Conservation (phyloP, 306 rosid genomes). For the Lablab purpureus region DNA sequence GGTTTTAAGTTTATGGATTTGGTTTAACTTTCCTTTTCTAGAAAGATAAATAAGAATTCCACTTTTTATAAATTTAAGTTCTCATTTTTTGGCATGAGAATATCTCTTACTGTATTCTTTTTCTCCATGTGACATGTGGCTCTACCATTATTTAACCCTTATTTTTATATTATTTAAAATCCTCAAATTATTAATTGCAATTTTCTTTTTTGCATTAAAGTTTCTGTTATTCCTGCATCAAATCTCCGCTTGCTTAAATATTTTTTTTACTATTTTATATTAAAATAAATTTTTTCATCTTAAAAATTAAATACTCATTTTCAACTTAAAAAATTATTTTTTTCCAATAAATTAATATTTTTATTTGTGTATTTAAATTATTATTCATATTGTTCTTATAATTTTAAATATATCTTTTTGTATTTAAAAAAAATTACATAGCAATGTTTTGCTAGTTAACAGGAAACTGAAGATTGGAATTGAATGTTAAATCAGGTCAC, state of each 20-base stretch:
- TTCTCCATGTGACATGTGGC: neutral
- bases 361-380: neutral
- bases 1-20: slow-evolving; percentile 35
- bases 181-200: neutral
- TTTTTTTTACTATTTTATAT: neutral
- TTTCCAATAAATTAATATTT: neutral
- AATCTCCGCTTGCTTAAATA: neutral
- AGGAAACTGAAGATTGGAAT: slow-evolving; percentile 7
- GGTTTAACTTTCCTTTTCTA: slow-evolving; percentile 37
- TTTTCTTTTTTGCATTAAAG: neutral
- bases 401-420: neutral
- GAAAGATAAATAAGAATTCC: slow-evolving; percentile 13
- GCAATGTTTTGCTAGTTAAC: neutral
- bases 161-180: neutral
- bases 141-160: neutral
- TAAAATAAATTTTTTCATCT: neutral
- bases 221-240: neutral
- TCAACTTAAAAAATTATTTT: neutral
- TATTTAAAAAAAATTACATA: neutral
- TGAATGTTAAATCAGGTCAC: neutral
- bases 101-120: neutral
- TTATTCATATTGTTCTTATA: neutral
- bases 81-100: neutral
- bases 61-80: neutral
- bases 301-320: neutral